Conservation (phyloP, 495 filamentous ascomycete species). For the Talaromyces thailandensis region DNA sequence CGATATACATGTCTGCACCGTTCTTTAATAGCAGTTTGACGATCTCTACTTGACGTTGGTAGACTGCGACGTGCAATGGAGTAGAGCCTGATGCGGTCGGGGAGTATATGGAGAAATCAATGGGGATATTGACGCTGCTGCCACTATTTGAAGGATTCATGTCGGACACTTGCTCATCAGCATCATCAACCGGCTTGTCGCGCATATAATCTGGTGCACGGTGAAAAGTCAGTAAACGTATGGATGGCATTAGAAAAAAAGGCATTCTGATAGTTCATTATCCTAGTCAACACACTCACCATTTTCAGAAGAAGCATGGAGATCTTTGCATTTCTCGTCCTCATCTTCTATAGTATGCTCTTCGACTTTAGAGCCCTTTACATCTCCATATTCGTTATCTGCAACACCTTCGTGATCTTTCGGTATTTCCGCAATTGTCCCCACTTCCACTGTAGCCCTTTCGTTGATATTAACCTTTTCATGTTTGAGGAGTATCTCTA, state of each 20-base stretch:
- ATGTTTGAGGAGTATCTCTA: background rate
- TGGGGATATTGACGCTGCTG: background rate
- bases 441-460: background rate
- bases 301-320: background rate
- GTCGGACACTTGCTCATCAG: background rate
- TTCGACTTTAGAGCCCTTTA: background rate
- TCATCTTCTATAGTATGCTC: background rate
- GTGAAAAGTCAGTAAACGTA: background rate
- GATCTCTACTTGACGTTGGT: constrained; percentile 10
- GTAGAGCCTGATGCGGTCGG: constrained; percentile 6
- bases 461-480: background rate
- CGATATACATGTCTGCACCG: constrained; percentile 2
- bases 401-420: background rate
- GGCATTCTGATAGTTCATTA: background rate
- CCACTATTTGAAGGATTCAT: background rate
- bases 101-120: constrained; percentile 2
- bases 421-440: background rate
- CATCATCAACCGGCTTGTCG: background rate
- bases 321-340: background rate
- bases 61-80: constrained; percentile 14
- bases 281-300: background rate
- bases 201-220: background rate
- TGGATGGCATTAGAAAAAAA: background rate
- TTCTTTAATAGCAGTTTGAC: constrained; percentile 13
- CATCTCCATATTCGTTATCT: background rate